A percentile compares a stretch with the other conserved stretches of the same genome.
Conservation (phyloP, 352 stramenopile species). For the Globisporangium alternatum region DNA sequence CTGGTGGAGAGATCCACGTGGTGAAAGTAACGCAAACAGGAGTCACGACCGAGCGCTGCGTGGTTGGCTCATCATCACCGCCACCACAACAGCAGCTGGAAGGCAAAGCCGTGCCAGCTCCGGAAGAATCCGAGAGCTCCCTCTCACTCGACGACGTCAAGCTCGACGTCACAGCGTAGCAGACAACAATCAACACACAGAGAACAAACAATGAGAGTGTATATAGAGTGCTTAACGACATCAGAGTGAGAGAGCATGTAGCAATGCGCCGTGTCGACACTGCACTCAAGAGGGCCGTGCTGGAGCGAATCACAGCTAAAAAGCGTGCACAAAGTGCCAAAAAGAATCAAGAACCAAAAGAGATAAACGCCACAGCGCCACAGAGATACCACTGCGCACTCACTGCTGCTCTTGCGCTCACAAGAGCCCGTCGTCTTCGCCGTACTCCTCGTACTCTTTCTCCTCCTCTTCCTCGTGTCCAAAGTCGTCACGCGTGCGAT, state of each 20-base stretch:
- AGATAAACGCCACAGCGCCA: neutral
- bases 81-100: neutral
- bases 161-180: constrained; percentile 23
- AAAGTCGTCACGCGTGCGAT: constrained; percentile 5
- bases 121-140: constrained; percentile 29
- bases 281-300: neutral
- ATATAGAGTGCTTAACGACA: no score
- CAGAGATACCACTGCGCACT: neutral
- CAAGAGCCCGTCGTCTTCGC: constrained; percentile 59
- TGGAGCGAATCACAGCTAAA: neutral
- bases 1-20: constrained; percentile 28
- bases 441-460: constrained; percentile 42
- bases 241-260: no score
- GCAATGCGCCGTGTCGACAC: no score
- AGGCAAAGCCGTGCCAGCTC: constrained; percentile 11
- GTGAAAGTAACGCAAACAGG: constrained; percentile 45
- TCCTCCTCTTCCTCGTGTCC: constrained; percentile 40
- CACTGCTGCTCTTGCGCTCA: constrained; percentile 23
- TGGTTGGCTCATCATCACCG: constrained; percentile 11
- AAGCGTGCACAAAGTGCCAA: neutral
- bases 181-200: neutral
- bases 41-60: constrained; percentile 31
- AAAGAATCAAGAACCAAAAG: constrained; percentile 16
- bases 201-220: no score
- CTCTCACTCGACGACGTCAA: constrained; percentile 36